These are phyloP conservation scores for Botryotinia calthae DNA, from an alignment of 2,329 filamentous ascomycete species.

Conservation along the genomic window DNA sequence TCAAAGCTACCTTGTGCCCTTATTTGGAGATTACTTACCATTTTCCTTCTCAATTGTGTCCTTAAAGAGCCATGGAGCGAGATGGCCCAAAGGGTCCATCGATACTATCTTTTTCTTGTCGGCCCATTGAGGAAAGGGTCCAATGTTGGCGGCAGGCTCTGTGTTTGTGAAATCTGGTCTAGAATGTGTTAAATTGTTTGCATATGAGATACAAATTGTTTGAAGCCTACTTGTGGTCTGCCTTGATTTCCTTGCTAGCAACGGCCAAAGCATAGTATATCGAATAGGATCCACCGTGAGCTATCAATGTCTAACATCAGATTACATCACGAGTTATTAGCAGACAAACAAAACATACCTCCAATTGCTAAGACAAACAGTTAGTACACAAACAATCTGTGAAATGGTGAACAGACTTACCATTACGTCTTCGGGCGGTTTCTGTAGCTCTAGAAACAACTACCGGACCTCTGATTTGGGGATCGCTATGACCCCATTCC, in stretches of 20 bases:
- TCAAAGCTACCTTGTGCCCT: background rate
- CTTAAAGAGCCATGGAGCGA: constrained; percentile 79
- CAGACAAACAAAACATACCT: constrained; percentile 45
- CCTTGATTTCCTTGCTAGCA: constrained; percentile 82
- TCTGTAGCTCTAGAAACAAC: constrained; percentile 75
- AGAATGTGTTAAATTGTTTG: background rate
- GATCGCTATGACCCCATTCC: constrained; percentile 80
- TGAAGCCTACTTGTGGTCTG: constrained; percentile 63
- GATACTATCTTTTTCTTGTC: constrained; percentile 93
- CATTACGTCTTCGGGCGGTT: constrained; percentile 78
- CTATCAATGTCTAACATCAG: constrained; percentile 41
- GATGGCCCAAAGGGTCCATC: constrained; percentile 92
- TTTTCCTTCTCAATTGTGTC: constrained; percentile 75
- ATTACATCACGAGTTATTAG: constrained; percentile 3
- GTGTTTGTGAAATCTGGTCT: constrained; percentile 76
- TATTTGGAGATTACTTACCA: constrained; percentile 41
- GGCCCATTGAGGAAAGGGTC: constrained; percentile 85
- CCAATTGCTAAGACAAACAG: constrained; percentile 49
- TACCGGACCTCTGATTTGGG: constrained; percentile 75
- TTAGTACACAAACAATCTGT: constrained; percentile 27
- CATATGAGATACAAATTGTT: background rate
- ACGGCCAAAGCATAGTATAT: constrained; percentile 94
- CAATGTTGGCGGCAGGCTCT: constrained; percentile 85
- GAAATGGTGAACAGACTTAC: constrained; percentile 45
- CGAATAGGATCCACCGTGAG: constrained; percentile 87